A percentile compares a stretch with the other conserved stretches of the same genome.
Conservation (phyloP, 2,329 filamentous ascomycete species). For the Didymella pomorum region DNA sequence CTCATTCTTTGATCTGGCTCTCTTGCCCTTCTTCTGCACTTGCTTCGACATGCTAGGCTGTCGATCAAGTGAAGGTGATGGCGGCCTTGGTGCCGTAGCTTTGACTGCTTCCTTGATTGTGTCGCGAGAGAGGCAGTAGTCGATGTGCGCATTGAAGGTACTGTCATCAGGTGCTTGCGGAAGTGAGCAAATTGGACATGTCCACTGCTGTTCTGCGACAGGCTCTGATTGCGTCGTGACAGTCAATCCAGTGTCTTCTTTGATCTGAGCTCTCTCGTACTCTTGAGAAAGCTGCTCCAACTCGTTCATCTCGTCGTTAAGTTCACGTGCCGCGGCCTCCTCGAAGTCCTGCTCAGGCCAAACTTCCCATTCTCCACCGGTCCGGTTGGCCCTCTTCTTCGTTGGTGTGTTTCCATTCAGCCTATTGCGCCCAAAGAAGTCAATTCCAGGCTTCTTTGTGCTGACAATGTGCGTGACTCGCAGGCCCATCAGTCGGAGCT, state of each 20-base stretch:
- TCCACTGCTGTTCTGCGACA: conserved; percentile 64
- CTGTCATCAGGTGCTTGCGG: conserved; percentile 78
- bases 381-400: conserved; percentile 20
- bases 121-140: conserved; percentile 84
- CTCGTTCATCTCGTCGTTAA: conserved; percentile 68
- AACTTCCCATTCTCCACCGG: conserved; percentile 68
- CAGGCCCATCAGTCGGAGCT: conserved; percentile 84
- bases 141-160: conserved; percentile 89
- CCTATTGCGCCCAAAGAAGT: conserved; percentile 74
- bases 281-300: conserved; percentile 70
- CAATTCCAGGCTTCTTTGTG: conserved; percentile 80
- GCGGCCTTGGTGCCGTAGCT: conserved; percentile 41
- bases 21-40: conserved; percentile 39
- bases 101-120: conserved; percentile 86
- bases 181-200: conserved; percentile 85
- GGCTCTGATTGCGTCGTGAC: conserved; percentile 37
- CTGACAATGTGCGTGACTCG: conserved; percentile 87
- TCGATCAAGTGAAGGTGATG: conserved; percentile 23
- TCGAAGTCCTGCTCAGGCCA: conserved; percentile 74
- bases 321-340: conserved; percentile 66
- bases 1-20: conserved; percentile 41
- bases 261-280: conserved; percentile 40
- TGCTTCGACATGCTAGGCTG: conserved; percentile 23
- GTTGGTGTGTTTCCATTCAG: conserved; percentile 17
- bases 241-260: conserved; percentile 9